Evolutionary conservation across 192 early-diverging fungal species (phyloP).

Genomic region (Helicostylum pulchrum): DNA sequence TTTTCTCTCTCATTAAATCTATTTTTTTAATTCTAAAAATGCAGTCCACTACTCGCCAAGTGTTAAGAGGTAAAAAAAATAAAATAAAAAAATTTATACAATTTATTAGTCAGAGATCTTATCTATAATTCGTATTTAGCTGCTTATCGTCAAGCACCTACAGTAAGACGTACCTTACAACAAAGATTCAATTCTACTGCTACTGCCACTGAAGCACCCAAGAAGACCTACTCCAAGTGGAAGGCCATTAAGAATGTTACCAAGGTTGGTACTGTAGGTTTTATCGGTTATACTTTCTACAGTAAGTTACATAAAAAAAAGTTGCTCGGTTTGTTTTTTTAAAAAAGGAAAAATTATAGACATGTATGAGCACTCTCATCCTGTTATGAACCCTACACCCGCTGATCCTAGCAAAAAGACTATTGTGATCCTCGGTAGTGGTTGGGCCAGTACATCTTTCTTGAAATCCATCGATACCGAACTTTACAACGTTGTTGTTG

Average conservation of each 20-base stretch:
- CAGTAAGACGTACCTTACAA: constrained; percentile 6
- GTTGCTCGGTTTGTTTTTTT: neutral
- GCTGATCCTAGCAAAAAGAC: constrained; percentile 46
- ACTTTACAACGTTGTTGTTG: constrained; percentile 46
- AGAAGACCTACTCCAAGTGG: constrained; percentile 4
- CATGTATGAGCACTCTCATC: constrained; percentile 40
- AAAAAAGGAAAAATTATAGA: constrained; percentile 18
- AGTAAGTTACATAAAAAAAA: neutral
- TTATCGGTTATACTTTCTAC: neutral
- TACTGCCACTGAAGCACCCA: neutral
- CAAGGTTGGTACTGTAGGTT: neutral
- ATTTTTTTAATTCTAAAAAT: no score
- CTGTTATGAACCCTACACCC: constrained; percentile 47
- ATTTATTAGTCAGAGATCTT: no score
- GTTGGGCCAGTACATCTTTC: constrained; percentile 41
- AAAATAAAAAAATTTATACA: no score
- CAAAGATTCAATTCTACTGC: constrained; percentile 5
- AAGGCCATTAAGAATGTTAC: constrained; percentile 4
- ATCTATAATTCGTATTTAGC: no score
- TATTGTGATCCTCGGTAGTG: constrained; percentile 38
- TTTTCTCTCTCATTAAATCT: no score
- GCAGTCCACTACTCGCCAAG: no score
- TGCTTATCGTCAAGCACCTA: neutral
- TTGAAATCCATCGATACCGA: constrained; percentile 38
- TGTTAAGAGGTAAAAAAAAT: no score